Conservation (phyloP, 352 stramenopile genomes). For the Albugo laibachii region DNA sequence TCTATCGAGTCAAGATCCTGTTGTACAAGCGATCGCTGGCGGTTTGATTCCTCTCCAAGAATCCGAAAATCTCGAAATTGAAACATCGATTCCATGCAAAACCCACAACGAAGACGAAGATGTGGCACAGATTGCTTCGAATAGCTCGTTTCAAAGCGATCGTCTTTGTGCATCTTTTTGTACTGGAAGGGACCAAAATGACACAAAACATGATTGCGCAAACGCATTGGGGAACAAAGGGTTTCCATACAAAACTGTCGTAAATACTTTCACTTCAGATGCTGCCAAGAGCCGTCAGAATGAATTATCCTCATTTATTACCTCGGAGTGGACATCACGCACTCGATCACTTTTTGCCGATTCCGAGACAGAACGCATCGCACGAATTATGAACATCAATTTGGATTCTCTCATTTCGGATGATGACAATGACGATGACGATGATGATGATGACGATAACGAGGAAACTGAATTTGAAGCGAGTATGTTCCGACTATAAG, state of each 20-base stretch:
- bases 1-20: no score
- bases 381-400: slow-evolving; percentile 56
- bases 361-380: slow-evolving; percentile 60
- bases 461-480: slow-evolving; percentile 13
- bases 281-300: background rate
- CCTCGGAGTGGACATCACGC: no score
- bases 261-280: background rate
- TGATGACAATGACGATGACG: slow-evolving; percentile 9
- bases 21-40: no score
- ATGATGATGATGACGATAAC: slow-evolving; percentile 13
- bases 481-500: no score
- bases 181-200: background rate
- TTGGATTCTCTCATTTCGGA: slow-evolving; percentile 37
- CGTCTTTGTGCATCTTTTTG: no score
- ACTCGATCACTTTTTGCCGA: slow-evolving; percentile 6
- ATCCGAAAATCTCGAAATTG: no score
- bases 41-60: no score
- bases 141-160: no score
- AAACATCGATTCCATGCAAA: no score
- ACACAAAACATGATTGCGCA: background rate
- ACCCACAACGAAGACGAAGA: no score
- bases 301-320: background rate
- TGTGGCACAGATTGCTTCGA: no score
- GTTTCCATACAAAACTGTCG: background rate
- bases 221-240: background rate